These are phyloP conservation scores for Biscutella laevigata DNA, from an alignment of 441 rosid species.

Conservation along the genomic window DNA sequence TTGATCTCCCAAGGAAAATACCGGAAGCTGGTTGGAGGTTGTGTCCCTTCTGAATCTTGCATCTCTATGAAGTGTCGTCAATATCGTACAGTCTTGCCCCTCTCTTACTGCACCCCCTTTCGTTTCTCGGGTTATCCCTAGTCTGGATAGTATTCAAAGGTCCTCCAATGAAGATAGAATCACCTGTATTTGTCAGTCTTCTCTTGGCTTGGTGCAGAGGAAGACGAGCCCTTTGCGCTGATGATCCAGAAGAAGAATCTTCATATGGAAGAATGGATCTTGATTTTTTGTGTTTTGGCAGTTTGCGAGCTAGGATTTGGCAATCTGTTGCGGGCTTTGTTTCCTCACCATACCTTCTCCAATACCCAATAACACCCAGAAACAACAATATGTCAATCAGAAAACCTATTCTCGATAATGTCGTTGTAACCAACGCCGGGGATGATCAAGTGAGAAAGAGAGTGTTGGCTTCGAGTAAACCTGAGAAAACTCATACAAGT, in stretches of 20 bases:
- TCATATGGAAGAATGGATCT: conserved; percentile 33
- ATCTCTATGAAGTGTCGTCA: conserved; percentile 36
- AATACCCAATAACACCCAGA: conserved; percentile 1
- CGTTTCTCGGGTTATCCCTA: conserved; percentile 47
- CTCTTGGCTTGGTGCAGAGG: conserved; percentile 30
- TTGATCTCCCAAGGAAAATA: conserved; percentile 40
- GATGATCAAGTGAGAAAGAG: too few relatives aligned
- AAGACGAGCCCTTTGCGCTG: conserved; percentile 17
- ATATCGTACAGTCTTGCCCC: conserved; percentile 37
- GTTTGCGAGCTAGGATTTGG: conserved; percentile 33
- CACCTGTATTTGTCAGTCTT: conserved; percentile 50
- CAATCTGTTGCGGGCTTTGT: conserved; percentile 52
- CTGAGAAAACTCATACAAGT: too few relatives aligned
- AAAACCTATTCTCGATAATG: conserved; percentile 15
- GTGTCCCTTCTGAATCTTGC: conserved; percentile 56
- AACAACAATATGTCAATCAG: conserved; percentile 2
- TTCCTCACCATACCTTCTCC: conserved; percentile 65
- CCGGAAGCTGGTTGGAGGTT: conserved; percentile 60
- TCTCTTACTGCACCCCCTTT: conserved; percentile 40
- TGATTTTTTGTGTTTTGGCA: conserved; percentile 24
- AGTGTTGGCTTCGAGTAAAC: too few relatives aligned
- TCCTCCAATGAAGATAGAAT: conserved; percentile 60
- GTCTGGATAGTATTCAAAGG: conserved; percentile 48
- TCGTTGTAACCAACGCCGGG: not conserved
- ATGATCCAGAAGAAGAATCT: conserved; percentile 30